Evolutionary conservation across 2,329 filamentous ascomycete species (phyloP).

Genomic region (Fusarium newnesense): DNA sequence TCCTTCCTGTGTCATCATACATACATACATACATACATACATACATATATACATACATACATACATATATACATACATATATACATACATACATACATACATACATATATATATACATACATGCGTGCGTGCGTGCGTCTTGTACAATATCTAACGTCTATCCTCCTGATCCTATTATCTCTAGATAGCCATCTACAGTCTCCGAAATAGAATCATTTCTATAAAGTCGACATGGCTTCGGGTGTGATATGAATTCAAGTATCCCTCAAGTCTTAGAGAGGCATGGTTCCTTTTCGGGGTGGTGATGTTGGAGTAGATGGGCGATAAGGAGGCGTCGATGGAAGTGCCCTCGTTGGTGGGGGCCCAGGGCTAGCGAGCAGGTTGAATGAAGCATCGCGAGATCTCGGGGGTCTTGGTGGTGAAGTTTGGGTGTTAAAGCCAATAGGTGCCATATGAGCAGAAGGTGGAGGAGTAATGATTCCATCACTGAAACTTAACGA

Average conservation of each 20-base stretch:
- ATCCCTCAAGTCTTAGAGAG: background rate
- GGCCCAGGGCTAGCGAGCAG: constrained; percentile 52
- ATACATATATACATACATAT: background rate
- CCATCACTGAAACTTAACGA: constrained; percentile 6
- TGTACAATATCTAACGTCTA: background rate
- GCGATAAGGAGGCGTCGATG: constrained; percentile 31
- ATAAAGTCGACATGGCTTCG: background rate
- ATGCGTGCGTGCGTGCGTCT: background rate
- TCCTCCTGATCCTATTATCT: constrained; percentile 39
- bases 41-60: constrained; percentile 1
- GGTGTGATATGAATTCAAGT: background rate
- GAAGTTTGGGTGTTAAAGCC: constrained; percentile 10
- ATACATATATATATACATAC: constrained; percentile 4
- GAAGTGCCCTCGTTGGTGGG: constrained; percentile 57
- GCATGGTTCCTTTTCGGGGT: constrained; percentile 5
- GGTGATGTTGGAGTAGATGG: constrained; percentile 26
- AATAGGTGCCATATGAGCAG: constrained; percentile 1
- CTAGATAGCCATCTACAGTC: constrained; percentile 5
- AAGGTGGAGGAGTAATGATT: constrained; percentile 14
- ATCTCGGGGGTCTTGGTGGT: constrained; percentile 21
- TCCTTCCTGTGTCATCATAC: constrained; percentile 2
- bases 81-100: constrained; percentile 3
- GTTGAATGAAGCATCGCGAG: constrained; percentile 20
- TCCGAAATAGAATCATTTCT: background rate
- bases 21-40: constrained; percentile 8